Evolutionary conservation across 169 alveolate genomes (phyloP).

Genomic region (Miamiensis avidus): DNA sequence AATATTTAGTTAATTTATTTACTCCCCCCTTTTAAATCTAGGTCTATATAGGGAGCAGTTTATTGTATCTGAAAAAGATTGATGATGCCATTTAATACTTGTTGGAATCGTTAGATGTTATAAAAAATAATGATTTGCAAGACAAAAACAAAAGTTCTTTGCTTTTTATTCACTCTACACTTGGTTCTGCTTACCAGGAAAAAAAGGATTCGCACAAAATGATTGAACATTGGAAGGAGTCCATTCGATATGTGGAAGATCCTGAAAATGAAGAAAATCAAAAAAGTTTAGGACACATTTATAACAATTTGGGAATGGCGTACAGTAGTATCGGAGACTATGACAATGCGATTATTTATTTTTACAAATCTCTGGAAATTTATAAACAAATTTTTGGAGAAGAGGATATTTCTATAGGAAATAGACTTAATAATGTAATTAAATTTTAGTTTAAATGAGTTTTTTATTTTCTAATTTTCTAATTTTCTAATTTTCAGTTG

Average conservation of each 20-base stretch:
- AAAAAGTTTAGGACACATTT: neutral
- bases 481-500: neutral
- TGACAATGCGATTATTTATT: neutral
- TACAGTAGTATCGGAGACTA: neutral
- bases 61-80: neutral
- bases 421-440: neutral
- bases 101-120: neutral
- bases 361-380: neutral
- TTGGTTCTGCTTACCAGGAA: neutral
- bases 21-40: too few relatives aligned
- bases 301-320: neutral
- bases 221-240: neutral
- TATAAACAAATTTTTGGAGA: neutral
- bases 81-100: neutral
- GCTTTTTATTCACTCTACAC: neutral
- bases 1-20: too few relatives aligned
- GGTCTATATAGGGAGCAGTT: neutral
- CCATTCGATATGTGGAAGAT: neutral
- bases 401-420: neutral
- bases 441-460: too few relatives aligned
- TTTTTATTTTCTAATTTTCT: too few relatives aligned
- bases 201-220: neutral
- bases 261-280: neutral
- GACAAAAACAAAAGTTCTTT: neutral
- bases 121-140: too few relatives aligned